Evolutionary conservation across 345 rosid genomes (phyloP).

Genomic region (Syzygium grande): DNA sequence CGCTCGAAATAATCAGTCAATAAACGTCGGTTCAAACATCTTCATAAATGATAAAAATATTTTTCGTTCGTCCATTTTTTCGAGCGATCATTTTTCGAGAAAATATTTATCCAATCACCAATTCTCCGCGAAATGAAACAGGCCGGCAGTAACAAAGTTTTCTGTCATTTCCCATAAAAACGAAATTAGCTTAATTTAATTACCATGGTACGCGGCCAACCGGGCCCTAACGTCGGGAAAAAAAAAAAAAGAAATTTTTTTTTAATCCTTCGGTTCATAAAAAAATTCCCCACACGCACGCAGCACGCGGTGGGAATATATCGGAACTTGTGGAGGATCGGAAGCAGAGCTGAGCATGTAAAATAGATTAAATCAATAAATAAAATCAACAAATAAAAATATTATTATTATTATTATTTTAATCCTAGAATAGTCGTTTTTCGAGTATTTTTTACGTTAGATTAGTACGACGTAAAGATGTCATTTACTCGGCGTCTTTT

Average conservation of each 20-base stretch:
- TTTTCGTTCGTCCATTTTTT: too few relatives aligned
- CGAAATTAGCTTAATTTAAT: background rate
- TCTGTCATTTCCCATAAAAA: background rate
- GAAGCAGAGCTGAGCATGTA: background rate
- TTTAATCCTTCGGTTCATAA: background rate
- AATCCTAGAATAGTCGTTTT: background rate
- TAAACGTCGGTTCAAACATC: rapidly evolving
- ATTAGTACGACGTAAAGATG: background rate
- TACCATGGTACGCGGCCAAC: background rate
- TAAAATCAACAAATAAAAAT: background rate
- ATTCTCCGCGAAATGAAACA: too few relatives aligned
- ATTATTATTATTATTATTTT: background rate
- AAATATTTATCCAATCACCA: too few relatives aligned
- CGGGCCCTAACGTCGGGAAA: background rate
- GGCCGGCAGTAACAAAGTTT: background rate
- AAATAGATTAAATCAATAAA: background rate
- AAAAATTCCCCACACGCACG: background rate
- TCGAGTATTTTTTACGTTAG: background rate
- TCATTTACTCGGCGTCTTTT: background rate
- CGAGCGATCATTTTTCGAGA: too few relatives aligned
- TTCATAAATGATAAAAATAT: too few relatives aligned
- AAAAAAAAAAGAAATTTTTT: background rate
- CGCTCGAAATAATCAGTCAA: too few relatives aligned
- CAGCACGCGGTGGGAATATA: background rate
- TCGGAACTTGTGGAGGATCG: background rate